Evolutionary conservation across 2,329 filamentous ascomycete species (phyloP).

Genomic region (Fusarium nisikadoi): DNA sequence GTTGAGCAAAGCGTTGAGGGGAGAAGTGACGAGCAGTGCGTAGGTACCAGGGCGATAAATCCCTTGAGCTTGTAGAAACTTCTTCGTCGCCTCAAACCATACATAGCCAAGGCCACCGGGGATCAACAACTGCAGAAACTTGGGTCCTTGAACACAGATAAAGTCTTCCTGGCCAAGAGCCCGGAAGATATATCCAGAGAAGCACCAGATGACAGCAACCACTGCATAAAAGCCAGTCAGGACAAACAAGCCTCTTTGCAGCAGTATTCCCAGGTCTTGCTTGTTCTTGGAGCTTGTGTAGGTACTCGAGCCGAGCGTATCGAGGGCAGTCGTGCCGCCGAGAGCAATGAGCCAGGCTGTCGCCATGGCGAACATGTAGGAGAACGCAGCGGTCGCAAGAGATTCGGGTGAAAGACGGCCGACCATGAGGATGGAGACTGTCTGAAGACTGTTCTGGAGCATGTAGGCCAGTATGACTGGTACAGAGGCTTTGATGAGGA

Average conservation of each 20-base stretch:
- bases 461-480: conserved; percentile 88
- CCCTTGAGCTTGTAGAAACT: conserved; percentile 88
- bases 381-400: conserved; percentile 84
- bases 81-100: conserved; percentile 88
- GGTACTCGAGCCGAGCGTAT: conserved; percentile 83
- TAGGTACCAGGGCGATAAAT: conserved; percentile 87
- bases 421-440: conserved; percentile 82
- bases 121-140: conserved; percentile 77
- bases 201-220: conserved; percentile 78
- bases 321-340: conserved; percentile 85
- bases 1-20: conserved; percentile 83
- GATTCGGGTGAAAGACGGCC: conserved; percentile 83
- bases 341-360: conserved; percentile 88
- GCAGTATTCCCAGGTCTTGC: conserved; percentile 79
- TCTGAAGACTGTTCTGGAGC: conserved; percentile 87
- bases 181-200: conserved; percentile 78
- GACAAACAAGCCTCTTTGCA: conserved; percentile 81
- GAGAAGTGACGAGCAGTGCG: conserved; percentile 83
- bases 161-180: conserved; percentile 81
- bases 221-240: conserved; percentile 78
- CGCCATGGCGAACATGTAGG: conserved; percentile 94
- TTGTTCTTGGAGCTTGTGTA: conserved; percentile 86
- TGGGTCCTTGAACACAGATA: conserved; percentile 77
- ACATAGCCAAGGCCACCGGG: conserved; percentile 88
- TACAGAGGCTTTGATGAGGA: conserved; percentile 74